A percentile compares a stretch with the other conserved stretches of the same genome.
Evolutionary conservation across 2,329 filamentous ascomycete genomes (phyloP).

Genomic region (Fusarium continuum): DNA sequence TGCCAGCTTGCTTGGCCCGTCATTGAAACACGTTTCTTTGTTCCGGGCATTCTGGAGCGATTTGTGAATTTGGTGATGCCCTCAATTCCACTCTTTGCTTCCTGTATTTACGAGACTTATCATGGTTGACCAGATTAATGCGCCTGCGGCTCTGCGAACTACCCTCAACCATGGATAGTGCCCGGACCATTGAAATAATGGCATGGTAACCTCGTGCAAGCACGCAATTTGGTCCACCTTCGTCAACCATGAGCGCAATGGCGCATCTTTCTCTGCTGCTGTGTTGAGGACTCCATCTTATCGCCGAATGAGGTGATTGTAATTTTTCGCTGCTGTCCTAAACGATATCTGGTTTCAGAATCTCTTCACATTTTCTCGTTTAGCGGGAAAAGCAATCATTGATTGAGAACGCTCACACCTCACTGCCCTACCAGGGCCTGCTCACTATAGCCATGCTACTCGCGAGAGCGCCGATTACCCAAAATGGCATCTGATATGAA

Average conservation of each 20-base stretch:
- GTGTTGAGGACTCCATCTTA: slow-evolving; percentile 3
- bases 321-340: not conserved
- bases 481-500: slow-evolving; percentile 44
- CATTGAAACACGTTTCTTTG: not conserved
- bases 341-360: not conserved
- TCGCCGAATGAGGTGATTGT: slow-evolving; percentile 1
- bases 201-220: slow-evolving; percentile 22
- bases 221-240: slow-evolving; percentile 43
- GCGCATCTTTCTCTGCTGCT: slow-evolving; percentile 10
- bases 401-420: not conserved
- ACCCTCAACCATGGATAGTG: slow-evolving; percentile 2
- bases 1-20: not conserved
- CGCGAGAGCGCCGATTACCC: slow-evolving; percentile 9
- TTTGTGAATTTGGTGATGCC: not conserved
- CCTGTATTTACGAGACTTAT: not conserved
- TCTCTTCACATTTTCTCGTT: not conserved
- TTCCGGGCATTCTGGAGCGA: not conserved
- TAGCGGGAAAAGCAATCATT: not conserved
- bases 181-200: not conserved
- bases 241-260: slow-evolving; percentile 26
- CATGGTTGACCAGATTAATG: not conserved
- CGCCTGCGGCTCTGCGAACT: not conserved
- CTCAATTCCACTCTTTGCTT: not conserved
- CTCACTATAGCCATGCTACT: slow-evolving; percentile 13
- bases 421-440: not conserved